These are phyloP conservation scores for Talaromyces amestolkiae DNA, from an alignment of 2,329 filamentous ascomycete genomes.

Conservation along the genomic window DNA sequence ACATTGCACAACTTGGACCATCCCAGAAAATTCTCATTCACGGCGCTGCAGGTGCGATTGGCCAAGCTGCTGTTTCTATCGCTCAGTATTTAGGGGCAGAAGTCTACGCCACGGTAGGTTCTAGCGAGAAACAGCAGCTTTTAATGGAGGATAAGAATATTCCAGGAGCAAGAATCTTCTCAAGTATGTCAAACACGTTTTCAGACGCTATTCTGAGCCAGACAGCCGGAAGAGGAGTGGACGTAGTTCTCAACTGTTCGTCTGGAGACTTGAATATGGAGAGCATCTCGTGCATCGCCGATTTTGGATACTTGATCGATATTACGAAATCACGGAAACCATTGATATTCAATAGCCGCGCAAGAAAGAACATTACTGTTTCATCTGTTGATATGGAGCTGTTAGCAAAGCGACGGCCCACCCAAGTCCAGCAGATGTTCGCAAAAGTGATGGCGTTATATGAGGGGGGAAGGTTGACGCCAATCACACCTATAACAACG, in stretches of 20 bases:
- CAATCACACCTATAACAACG: neutral
- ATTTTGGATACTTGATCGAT: neutral
- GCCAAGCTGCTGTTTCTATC: constrained; percentile 25
- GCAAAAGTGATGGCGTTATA: neutral
- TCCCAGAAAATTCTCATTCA: constrained; percentile 25
- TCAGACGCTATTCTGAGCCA: neutral
- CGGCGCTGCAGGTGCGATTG: constrained; percentile 21
- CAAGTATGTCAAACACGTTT: neutral
- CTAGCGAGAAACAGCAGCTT: neutral
- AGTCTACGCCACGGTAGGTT: constrained; percentile 21
- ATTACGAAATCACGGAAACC: neutral
- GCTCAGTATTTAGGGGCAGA: constrained; percentile 24
- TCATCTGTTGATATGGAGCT: neutral
- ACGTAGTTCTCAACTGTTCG: neutral
- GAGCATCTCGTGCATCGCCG: neutral
- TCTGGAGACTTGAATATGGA: neutral
- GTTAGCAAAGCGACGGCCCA: neutral
- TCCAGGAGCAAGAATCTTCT: neutral
- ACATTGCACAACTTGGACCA: constrained; percentile 24
- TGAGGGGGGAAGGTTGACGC: neutral
- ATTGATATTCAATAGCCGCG: neutral
- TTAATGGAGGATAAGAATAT: neutral
- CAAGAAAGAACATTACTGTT: neutral
- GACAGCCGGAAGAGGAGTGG: neutral
- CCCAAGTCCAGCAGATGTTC: neutral